phyloP scores from a whole-genome alignment of 1,284 basidiomycete genomes.

The Cystobasidiaceae sp. region DNA sequence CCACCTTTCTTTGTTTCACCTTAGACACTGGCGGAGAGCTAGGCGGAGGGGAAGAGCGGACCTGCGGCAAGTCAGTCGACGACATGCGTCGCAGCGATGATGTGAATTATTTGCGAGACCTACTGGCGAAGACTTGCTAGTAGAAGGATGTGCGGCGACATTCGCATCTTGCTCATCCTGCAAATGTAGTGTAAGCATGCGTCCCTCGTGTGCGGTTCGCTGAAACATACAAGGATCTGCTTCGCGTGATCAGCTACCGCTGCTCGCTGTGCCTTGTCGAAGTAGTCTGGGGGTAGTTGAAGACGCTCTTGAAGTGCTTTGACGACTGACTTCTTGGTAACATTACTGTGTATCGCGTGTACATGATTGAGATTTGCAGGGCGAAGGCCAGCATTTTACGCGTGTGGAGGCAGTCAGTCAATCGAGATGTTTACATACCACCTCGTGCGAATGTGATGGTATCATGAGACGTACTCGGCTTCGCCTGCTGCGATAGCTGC shows the following conservation, averaged over 20 bases:
- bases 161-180: no score
- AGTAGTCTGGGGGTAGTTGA: conserved; percentile 1
- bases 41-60: no score
- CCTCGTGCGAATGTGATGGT: neutral
- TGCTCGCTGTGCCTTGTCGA: conserved; percentile 4
- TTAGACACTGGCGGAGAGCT: no score
- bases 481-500: conserved; percentile 12
- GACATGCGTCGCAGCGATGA: no score
- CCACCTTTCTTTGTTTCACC: no score
- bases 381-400: no score
- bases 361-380: neutral
- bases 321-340: conserved; percentile 27
- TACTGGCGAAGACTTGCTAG: no score
- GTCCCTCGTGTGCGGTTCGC: neutral
- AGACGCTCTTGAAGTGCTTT: conserved; percentile 2
- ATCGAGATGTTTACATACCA: neutral
- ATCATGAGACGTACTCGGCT: conserved; percentile 3
- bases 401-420: no score
- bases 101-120: no score
- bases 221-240: conserved; percentile 3
- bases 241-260: conserved; percentile 4
- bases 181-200: no score
- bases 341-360: neutral
- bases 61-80: no score
- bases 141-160: no score